Percentiles rank a stretch among this genome's conserved stretches.
Evolutionary conservation across 495 filamentous ascomycete species (phyloP).

Genomic region (Ascobolus immersus): DNA sequence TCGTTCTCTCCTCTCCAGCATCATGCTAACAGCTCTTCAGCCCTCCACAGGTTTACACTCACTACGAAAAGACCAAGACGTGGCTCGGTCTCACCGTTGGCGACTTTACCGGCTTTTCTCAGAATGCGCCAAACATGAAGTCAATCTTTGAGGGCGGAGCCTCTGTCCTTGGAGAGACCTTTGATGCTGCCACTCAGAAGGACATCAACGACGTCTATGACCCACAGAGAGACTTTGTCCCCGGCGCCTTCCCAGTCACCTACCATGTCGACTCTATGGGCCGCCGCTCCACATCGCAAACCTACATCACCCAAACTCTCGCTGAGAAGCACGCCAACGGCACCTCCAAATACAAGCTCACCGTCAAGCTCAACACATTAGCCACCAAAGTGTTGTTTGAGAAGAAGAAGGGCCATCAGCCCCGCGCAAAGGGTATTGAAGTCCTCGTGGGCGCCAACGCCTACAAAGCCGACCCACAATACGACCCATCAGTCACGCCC

Average conservation of each 20-base stretch:
- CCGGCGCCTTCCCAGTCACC: conserved; percentile 22
- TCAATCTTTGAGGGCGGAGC: too few relatives aligned
- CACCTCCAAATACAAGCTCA: conserved; percentile 21
- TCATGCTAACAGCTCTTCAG: too few relatives aligned
- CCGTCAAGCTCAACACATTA: conserved; percentile 22
- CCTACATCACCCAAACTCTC: conserved; percentile 23
- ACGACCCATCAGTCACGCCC: too few relatives aligned
- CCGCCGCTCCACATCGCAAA: conserved; percentile 21
- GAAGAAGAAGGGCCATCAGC: conserved; percentile 12
- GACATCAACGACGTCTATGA: conserved; percentile 19
- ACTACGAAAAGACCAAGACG: too few relatives aligned
- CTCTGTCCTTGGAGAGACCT: conserved; percentile 15
- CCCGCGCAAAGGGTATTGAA: conserved; percentile 24
- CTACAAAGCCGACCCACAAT: conserved; percentile 22
- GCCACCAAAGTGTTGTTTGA: conserved; percentile 23
- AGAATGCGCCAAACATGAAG: too few relatives aligned
- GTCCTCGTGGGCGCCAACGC: conserved; percentile 19
- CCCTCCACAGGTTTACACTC: too few relatives aligned
- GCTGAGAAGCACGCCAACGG: too few relatives aligned
- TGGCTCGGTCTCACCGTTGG: too few relatives aligned
- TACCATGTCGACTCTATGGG: conserved; percentile 20
- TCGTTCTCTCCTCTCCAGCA: too few relatives aligned
- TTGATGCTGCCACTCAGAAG: too few relatives aligned
- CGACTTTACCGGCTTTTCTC: too few relatives aligned
- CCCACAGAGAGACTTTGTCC: conserved; percentile 17